Evolutionary conservation across 495 filamentous ascomycete species (phyloP).

Genomic region (Trichoderma erinaceum): DNA sequence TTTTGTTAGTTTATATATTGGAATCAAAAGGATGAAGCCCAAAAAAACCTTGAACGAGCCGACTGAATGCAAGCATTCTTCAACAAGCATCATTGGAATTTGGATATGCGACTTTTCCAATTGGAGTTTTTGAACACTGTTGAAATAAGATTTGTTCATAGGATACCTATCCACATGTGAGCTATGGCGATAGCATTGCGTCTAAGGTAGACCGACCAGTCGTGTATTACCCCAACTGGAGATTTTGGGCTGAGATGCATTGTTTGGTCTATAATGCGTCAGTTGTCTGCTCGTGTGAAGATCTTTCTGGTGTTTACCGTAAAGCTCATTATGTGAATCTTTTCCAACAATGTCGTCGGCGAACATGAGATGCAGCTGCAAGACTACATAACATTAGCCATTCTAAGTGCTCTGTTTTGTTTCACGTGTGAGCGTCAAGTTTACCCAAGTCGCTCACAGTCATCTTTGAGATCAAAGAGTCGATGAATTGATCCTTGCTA

Average conservation of each 20-base stretch:
- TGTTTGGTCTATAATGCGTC: conserved; percentile 22
- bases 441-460: conserved; percentile 28
- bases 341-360: conserved; percentile 37
- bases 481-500: conserved; percentile 24
- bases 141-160: conserved; percentile 33
- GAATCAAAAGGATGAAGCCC: too few species aligned
- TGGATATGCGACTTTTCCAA: conserved; percentile 28
- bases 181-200: neutral
- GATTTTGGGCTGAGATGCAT: conserved; percentile 31
- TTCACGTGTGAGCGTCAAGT: neutral
- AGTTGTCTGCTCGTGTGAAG: neutral
- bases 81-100: conserved; percentile 34
- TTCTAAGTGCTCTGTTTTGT: neutral
- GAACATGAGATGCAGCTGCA: conserved; percentile 42
- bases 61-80: conserved; percentile 35
- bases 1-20: too few species aligned
- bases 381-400: conserved; percentile 20
- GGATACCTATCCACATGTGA: conserved; percentile 27
- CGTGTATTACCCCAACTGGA: conserved; percentile 29
- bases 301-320: conserved; percentile 22
- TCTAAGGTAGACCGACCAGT: conserved; percentile 20
- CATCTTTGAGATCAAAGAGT: conserved; percentile 27
- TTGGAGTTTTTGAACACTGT: conserved; percentile 32
- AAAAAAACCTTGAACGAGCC: too few species aligned
- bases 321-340: conserved; percentile 35